Conservation (phyloP, 2,329 filamentous ascomycete genomes). For the Cercospora janseana region DNA sequence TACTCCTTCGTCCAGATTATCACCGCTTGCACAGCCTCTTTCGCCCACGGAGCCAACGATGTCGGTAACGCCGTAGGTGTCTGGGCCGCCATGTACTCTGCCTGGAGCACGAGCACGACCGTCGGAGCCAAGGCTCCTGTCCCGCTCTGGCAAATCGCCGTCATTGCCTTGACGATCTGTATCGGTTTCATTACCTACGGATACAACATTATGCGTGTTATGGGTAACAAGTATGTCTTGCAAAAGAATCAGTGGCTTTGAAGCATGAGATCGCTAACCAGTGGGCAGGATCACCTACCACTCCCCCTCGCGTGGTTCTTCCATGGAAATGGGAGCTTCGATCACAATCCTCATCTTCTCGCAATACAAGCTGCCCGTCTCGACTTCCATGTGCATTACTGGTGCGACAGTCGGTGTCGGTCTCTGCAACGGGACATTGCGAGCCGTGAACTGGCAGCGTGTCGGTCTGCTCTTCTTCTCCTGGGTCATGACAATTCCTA, state of each 20-base stretch:
- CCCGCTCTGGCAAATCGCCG: constrained; percentile 59
- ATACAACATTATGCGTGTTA: constrained; percentile 58
- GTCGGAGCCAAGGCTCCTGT: constrained; percentile 50
- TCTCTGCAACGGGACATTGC: constrained; percentile 56
- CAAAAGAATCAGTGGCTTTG: background rate
- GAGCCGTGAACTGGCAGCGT: constrained; percentile 61
- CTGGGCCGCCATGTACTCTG: constrained; percentile 59
- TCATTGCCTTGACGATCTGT: constrained; percentile 52
- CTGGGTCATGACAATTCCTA: constrained; percentile 59
- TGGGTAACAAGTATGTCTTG: constrained; percentile 19
- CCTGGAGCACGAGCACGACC: constrained; percentile 50
- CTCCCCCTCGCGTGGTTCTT: constrained; percentile 58
- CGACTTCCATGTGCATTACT: constrained; percentile 62
- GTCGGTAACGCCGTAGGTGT: constrained; percentile 60
- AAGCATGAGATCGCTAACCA: constrained; percentile 50
- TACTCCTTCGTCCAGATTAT: constrained; percentile 65
- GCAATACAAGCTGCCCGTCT: constrained; percentile 59
- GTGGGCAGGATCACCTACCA: constrained; percentile 57
- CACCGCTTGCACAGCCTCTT: constrained; percentile 67
- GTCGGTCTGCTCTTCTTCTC: constrained; percentile 58
- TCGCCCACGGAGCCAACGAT: constrained; percentile 66
- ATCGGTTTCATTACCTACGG: constrained; percentile 60
- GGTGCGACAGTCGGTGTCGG: constrained; percentile 61
- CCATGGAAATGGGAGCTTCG: constrained; percentile 57
- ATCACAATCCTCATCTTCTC: constrained; percentile 63